A percentile compares a stretch with the other conserved stretches of the same genome.
These are phyloP conservation scores for Pecoramyces ruminantium DNA, from an alignment of 192 early-diverging fungal genomes.

Conservation along the genomic window DNA sequence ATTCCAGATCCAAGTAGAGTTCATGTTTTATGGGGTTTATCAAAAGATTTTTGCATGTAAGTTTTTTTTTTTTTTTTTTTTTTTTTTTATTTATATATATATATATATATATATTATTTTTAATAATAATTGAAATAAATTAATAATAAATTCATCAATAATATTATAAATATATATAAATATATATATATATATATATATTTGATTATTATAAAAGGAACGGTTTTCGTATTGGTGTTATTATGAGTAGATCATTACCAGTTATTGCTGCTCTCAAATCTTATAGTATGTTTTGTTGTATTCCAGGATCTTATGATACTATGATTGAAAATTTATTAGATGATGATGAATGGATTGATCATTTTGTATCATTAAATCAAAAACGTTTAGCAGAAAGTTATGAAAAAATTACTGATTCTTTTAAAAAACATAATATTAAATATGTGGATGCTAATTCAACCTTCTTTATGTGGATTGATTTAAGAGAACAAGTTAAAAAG, in stretches of 20 bases:
- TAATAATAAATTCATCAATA: too few relatives aligned
- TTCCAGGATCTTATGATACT: constrained; percentile 40
- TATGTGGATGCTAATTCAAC: constrained; percentile 46
- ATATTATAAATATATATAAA: constrained; percentile 26
- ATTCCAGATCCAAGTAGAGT: constrained; percentile 42
- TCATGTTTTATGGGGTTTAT: constrained; percentile 60
- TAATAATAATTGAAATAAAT: too few relatives aligned
- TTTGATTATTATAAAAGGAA: not conserved
- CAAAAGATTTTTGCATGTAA: constrained; percentile 71
- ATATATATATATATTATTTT: constrained; percentile 38
- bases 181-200: constrained; percentile 19
- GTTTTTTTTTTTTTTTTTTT: too few relatives aligned
- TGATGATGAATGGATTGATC: constrained; percentile 34
- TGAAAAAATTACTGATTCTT: constrained; percentile 9
- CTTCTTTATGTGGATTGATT: constrained; percentile 54
- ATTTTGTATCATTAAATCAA: constrained; percentile 40
- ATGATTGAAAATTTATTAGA: constrained; percentile 31
- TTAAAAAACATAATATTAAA: constrained; percentile 23
- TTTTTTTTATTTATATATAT: too few relatives aligned
- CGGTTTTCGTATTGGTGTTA: not conserved
- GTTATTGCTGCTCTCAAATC: not conserved
- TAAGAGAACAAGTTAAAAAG: constrained; percentile 14
- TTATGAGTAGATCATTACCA: not conserved
- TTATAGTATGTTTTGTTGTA: constrained; percentile 31
- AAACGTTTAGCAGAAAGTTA: constrained; percentile 31